Evolutionary conservation across 345 rosid genomes (phyloP).

Genomic region (Corchorus capsularis): DNA sequence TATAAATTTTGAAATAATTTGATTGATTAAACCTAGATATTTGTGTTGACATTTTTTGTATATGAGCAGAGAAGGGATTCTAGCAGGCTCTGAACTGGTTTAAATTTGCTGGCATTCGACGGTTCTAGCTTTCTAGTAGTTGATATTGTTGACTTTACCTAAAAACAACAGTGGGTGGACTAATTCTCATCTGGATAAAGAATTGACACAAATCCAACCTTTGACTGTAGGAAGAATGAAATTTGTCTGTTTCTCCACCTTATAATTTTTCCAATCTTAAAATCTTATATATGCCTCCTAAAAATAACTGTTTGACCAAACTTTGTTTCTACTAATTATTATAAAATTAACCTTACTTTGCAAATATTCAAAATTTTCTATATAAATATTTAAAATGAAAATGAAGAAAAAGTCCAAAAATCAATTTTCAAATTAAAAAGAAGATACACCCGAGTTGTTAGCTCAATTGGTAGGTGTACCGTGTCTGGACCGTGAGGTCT

Average conservation of each 20-base stretch:
- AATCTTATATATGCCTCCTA: no score
- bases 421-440: not conserved
- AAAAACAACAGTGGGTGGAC: not conserved
- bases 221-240: not conserved
- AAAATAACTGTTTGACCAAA: no score
- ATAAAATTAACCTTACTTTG: not conserved
- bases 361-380: not conserved
- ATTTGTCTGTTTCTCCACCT: not conserved
- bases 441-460: no score
- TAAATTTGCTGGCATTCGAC: not conserved
- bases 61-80: not conserved
- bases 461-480: no score
- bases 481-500: no score
- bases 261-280: not conserved
- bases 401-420: not conserved
- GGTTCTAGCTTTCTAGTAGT: not conserved
- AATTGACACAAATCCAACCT: not conserved
- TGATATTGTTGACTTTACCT: conserved; percentile 5
- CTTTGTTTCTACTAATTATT: not conserved
- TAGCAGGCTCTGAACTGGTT: not conserved
- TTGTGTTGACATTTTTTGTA: conserved; percentile 1
- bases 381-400: not conserved
- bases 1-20: not conserved
- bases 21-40: not conserved
- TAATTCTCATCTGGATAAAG: not conserved